Base-by-base conservation (phyloP, 2,329 filamentous ascomycete genomes). In the Fusarium lateritium region DNA sequence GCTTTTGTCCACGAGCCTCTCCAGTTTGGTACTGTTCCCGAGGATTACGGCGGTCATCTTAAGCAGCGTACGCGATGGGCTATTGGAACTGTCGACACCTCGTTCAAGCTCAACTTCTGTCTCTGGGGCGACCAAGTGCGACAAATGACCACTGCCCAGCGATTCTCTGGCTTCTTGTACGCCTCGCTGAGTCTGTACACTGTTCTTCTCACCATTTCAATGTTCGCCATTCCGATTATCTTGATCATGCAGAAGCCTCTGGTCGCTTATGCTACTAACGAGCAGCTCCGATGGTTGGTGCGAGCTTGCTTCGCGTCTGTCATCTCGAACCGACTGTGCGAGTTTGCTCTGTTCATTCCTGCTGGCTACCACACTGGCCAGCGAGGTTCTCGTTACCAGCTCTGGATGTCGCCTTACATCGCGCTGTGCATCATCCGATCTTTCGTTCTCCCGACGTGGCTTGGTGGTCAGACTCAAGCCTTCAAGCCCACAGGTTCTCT, bases 341-440 rank as follows among this genome's bases (percentile, higher is more conserved):
- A 89, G 73, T 83, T 86, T 61, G 79, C 84, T n/a, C 81, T 87
- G n/a, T 89, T 84, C 74, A 81, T 88, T 14, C 87, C 87, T 0
- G 83, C 86, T 2, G 87, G 88, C 21, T 89, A 89, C 72, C 84
- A 87, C 73, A 86, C 85, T 13, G 87, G 86, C 6, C 86, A 88
- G 75, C 82, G 87, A 55, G 86, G 86, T 39, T 82, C 83, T 3
- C 81, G 86, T 6, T 85, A 85, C 65, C 85, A 88, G 75, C 79
- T 89, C 28, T 90, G 88, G 87, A 89, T 89, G 87, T 83, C 87
- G 8, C 87, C 87, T 0, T 90, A 88, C 76, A 86, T 88, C 62
- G 85, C 86, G 1, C 79, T 88, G 13, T 86, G 84, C 70, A 83
- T 89, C 55, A 77, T 89, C 52, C 86, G 86, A 4, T 83, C 86